Conservation (phyloP, 169 alveolate genomes). For the Perkinsus olseni region DNA sequence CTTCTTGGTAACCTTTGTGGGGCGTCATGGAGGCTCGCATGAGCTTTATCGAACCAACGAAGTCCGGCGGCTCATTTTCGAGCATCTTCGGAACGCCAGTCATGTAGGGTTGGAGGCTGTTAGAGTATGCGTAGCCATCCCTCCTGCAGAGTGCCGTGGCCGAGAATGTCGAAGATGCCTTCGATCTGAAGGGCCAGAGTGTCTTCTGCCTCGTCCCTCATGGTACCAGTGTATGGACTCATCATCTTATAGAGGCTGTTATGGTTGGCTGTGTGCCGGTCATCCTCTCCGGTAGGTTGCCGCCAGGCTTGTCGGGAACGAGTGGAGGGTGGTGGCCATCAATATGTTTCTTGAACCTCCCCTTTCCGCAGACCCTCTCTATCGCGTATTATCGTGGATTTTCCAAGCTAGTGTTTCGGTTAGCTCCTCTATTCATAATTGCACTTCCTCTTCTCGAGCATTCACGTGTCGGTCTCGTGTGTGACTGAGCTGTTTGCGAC, state of each 20-base stretch:
- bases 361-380: too few species aligned
- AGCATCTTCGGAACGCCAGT: background rate
- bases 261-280: slow-evolving; percentile 27
- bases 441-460: too few species aligned
- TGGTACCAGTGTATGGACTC: slow-evolving; percentile 30
- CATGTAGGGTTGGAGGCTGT: background rate
- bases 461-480: too few species aligned
- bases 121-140: too few species aligned
- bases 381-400: too few species aligned
- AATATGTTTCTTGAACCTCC: too few species aligned
- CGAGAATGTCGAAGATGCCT: slow-evolving; percentile 16
- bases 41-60: background rate
- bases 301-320: too few species aligned
- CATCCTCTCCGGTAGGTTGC: background rate
- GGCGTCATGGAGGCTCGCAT: background rate
- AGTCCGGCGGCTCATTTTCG: background rate
- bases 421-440: too few species aligned
- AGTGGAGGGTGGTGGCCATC: too few species aligned
- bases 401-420: too few species aligned
- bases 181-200: slow-evolving; percentile 18
- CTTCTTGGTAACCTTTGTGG: background rate
- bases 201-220: slow-evolving; percentile 26
- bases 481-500: too few species aligned
- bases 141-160: background rate
- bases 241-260: slow-evolving; percentile 18